Percentiles rank a stretch among this genome's conserved stretches.
Evolutionary conservation across 371 early-diverging fungal genomes (phyloP).

Genomic region (Caulochytrium protostelioides): DNA sequence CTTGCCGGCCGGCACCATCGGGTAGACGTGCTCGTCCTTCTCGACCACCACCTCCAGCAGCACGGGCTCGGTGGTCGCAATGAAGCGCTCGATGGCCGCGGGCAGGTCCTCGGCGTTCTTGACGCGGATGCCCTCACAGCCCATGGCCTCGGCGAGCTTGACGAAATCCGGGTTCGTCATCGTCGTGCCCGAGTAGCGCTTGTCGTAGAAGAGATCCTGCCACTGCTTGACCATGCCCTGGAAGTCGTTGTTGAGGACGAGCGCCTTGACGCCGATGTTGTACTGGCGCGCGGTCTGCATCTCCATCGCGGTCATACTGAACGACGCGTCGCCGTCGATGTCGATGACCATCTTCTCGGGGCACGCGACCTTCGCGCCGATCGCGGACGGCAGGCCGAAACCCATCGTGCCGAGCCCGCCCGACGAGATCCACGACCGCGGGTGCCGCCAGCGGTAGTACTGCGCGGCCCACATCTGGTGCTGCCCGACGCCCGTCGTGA

Average conservation of each 20-base stretch:
- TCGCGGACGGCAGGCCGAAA: conserved; percentile 79
- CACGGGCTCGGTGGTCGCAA: conserved; percentile 43
- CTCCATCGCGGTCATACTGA: conserved; percentile 95
- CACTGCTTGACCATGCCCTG: conserved; percentile 97
- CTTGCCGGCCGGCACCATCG: conserved; percentile 92
- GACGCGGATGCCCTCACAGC: conserved; percentile 64
- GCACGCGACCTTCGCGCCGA: conserved; percentile 80
- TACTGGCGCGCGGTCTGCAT: conserved; percentile 84
- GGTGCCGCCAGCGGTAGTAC: conserved; percentile 56
- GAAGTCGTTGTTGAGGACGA: conserved; percentile 90
- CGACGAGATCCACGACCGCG: conserved; percentile 70
- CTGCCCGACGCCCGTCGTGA: conserved; percentile 92
- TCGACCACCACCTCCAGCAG: conserved; percentile 73
- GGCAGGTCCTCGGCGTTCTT: conserved; percentile 60
- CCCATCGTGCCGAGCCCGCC: conserved; percentile 97
- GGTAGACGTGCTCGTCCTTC: conserved; percentile 77
- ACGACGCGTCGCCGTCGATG: conserved; percentile 91
- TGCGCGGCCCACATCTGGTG: conserved; percentile 93
- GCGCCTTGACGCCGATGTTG: conserved; percentile 85
- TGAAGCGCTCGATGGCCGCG: conserved; percentile 69
- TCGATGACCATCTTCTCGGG: conserved; percentile 85
- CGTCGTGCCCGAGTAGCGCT: conserved; percentile 72
- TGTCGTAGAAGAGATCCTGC: conserved; percentile 92
- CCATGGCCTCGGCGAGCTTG: conserved; percentile 86
- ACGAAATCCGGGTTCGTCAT: conserved; percentile 97